Conservation (phyloP, 148 eudicot genomes). For the Arbutus unedo region DNA sequence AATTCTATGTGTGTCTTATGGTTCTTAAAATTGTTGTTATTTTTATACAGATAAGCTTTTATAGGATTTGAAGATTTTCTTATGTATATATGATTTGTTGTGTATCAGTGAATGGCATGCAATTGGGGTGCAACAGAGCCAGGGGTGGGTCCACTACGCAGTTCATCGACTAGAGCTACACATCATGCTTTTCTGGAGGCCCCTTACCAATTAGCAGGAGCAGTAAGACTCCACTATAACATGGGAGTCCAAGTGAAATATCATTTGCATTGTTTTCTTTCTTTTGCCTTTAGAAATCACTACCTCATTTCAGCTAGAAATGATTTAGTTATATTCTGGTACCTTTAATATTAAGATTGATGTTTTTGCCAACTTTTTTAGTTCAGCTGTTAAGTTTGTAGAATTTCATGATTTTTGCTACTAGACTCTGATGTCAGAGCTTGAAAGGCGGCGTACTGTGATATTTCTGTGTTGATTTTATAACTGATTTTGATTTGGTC, state of each 20-base stretch:
- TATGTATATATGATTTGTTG: background rate
- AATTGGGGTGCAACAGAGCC: slow-evolving; percentile 81
- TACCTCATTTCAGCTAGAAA: slow-evolving; percentile 29
- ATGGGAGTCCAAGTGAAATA: slow-evolving; percentile 51
- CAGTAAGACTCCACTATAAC: slow-evolving; percentile 42
- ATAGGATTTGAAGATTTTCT: no score
- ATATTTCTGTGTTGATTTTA: no score
- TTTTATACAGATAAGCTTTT: no score
- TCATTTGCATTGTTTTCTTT: background rate
- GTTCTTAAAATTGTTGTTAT: no score
- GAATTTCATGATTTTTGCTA: background rate
- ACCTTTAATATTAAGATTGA: no score
- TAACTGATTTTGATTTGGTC: no score
- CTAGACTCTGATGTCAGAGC: background rate
- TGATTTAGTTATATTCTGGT: slow-evolving; percentile 1
- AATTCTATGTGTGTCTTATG: no score
- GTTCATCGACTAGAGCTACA: slow-evolving; percentile 87
- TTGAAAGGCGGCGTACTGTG: no score
- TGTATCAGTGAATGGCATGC: slow-evolving; percentile 67
- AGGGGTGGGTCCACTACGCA: slow-evolving; percentile 84
- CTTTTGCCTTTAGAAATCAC: background rate
- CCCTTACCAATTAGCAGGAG: slow-evolving; percentile 71
- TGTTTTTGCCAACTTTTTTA: no score
- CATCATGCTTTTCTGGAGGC: slow-evolving; percentile 88
- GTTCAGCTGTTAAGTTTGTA: background rate